Evolutionary conservation across 768 basidiomycete species (phyloP), one percentile per base, ranked within the genome.

Genomic region (Porpolomopsis calyptriformis): DNA sequence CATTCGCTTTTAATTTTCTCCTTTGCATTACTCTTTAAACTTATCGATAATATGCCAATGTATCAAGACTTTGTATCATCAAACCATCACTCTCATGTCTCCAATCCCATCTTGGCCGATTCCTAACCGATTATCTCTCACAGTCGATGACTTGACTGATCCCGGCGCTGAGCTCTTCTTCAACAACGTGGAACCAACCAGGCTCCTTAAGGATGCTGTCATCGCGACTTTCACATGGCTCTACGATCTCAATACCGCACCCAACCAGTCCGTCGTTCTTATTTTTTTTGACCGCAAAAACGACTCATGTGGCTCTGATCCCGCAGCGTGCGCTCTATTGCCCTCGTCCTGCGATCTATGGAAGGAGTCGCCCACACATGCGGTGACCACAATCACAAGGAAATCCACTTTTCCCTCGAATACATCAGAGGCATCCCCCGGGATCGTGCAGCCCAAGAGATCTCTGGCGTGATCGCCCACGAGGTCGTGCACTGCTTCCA

Each of bases 401-500:
- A 87, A 62, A 79, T 88, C 24, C 78, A 85, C 55, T 70, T 86
- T 40, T 81, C 83, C 5, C 70, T 82, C 19, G 69, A 79, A 40
- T 76, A 87, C 61, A 70, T 88, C 60, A 62, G 63, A 42, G 64
- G 67, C 43, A 63, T 60, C 23, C 57, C 58, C 26, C 56, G 57
- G 11, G 45, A 63, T 47, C 64, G 69, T 33, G 68, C 75, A 45
- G 56, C 62, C 23, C 70, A 81, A 39, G 85, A 89, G 63, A 79
- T 87, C 40, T 52, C 64, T 25, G 76, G 74, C 10, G 76, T 79
- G 11, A 60, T 80, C 2, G 53, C 63, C 36, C 74, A 85, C 57
- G 84, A 89, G 62, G 71, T 82, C 56, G 85, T 85, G 4, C 86
- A 89, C 52, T 87, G 82, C 55, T 88, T 71, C 57, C 86, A 88